These are phyloP conservation scores for Tuber magnatum DNA, from an alignment of 495 filamentous ascomycete species.

Conservation along the genomic window DNA sequence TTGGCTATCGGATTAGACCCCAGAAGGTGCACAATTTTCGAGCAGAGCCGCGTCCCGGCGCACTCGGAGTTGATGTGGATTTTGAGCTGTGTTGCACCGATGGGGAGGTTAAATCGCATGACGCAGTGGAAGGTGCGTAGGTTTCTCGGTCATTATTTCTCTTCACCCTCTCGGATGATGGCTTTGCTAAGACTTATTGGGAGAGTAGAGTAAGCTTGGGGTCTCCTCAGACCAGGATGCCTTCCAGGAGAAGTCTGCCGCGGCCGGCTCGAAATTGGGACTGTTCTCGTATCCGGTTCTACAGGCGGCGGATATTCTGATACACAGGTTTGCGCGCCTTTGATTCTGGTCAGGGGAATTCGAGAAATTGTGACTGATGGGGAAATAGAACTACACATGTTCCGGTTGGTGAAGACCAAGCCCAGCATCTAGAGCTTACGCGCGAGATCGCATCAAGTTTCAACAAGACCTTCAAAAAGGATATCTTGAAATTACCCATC, in stretches of 20 bases:
- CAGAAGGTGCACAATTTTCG: slow-evolving; percentile 68
- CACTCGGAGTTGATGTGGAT: slow-evolving; percentile 96
- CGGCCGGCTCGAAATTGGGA: slow-evolving; percentile 67
- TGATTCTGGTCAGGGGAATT: neutral
- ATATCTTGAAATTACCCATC: slow-evolving; percentile 59
- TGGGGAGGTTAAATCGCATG: slow-evolving; percentile 87
- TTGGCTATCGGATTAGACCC: slow-evolving; percentile 80
- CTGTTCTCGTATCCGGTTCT: slow-evolving; percentile 94
- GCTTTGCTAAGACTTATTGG: slow-evolving; percentile 11
- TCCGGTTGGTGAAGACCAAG: slow-evolving; percentile 88
- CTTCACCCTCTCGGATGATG: slow-evolving; percentile 3
- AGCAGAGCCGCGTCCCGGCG: slow-evolving; percentile 63
- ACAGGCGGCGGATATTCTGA: slow-evolving; percentile 87
- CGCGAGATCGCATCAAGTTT: slow-evolving; percentile 76
- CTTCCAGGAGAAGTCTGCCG: slow-evolving; percentile 40
- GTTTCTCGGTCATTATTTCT: slow-evolving; percentile 10
- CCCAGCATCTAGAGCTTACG: slow-evolving; percentile 87
- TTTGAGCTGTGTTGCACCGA: slow-evolving; percentile 76
- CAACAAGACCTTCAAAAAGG: slow-evolving; percentile 59
- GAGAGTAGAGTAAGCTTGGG: slow-evolving; percentile 32
- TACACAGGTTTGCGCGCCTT: slow-evolving; percentile 56
- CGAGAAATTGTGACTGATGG: slow-evolving; percentile 30
- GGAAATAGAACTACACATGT: slow-evolving; percentile 72
- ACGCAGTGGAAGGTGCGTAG: slow-evolving; percentile 87
- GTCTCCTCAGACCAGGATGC: slow-evolving; percentile 23